phyloP scores from a whole-genome alignment of 2,329 filamentous ascomycete species.

The Pseudopyrenochaeta lycopersici region DNA sequence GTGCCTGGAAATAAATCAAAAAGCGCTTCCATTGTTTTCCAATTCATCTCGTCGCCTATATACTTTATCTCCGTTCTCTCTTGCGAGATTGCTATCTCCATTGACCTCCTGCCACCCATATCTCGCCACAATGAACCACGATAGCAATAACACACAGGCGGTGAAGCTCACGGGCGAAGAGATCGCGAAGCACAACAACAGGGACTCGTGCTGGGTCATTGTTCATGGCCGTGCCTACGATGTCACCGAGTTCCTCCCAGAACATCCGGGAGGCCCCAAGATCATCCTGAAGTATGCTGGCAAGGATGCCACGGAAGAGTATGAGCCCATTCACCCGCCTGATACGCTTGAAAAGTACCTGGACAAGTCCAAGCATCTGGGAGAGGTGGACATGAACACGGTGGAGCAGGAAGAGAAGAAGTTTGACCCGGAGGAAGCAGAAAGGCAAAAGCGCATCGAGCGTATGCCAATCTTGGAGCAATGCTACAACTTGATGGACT shows the following conservation, averaged over 20 bases:
- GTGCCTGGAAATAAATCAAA: constrained; percentile 31
- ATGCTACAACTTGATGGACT: constrained; percentile 70
- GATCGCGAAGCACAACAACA: constrained; percentile 77
- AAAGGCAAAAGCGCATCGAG: constrained; percentile 71
- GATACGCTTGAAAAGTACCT: constrained; percentile 56
- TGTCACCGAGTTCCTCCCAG: constrained; percentile 70
- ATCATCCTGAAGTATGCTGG: constrained; percentile 88
- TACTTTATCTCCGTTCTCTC: constrained; percentile 2
- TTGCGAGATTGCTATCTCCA: background rate
- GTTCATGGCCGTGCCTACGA: constrained; percentile 74
- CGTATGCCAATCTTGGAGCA: constrained; percentile 57
- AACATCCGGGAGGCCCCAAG: constrained; percentile 74
- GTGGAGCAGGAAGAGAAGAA: constrained; percentile 46
- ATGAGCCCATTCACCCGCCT: constrained; percentile 62
- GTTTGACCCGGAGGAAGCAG: constrained; percentile 71
- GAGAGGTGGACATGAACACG: constrained; percentile 49
- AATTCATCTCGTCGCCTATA: constrained; percentile 6
- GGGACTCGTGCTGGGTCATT: constrained; percentile 80
- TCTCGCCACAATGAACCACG: constrained; percentile 53
- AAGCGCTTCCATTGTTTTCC: constrained; percentile 14
- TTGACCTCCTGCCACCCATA: constrained; percentile 10
- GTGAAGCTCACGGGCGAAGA: constrained; percentile 56
- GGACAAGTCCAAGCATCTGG: constrained; percentile 52
- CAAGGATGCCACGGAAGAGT: constrained; percentile 57
- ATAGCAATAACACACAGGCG: constrained; percentile 52